Percentiles rank a stretch among this genome's conserved stretches.
Conservation (phyloP, 257 asterid genomes). For the Thymus quinquecostatus region DNA sequence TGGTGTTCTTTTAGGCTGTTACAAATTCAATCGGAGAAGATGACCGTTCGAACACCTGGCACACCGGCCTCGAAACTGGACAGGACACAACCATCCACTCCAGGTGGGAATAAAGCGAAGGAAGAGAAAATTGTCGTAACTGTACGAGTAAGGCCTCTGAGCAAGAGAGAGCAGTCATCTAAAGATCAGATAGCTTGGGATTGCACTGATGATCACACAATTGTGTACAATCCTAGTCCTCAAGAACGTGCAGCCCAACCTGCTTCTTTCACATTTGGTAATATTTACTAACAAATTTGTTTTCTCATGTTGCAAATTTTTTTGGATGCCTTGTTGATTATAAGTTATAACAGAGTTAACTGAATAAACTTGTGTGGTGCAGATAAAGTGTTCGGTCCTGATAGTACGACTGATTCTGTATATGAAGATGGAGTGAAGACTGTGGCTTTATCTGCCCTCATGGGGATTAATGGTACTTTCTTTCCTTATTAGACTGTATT, state of each 20-base stretch:
- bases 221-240: constrained; percentile 57
- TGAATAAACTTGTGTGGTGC: constrained; percentile 25
- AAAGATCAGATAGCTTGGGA: constrained; percentile 94
- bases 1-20: constrained; percentile 14
- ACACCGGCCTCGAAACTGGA: constrained; percentile 81
- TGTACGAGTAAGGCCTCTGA: constrained; percentile 84
- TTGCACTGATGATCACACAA: constrained; percentile 76
- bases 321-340: constrained; percentile 9
- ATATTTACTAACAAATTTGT: constrained; percentile 12
- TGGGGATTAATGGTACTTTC: constrained; percentile 85
- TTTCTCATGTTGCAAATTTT: not conserved
- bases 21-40: constrained; percentile 31
- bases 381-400: constrained; percentile 93
- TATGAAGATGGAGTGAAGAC: constrained; percentile 92
- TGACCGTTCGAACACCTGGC: constrained; percentile 76
- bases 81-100: constrained; percentile 71
- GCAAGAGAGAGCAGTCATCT: constrained; percentile 75
- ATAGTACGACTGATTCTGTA: constrained; percentile 66
- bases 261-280: constrained; percentile 76
- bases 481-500: not conserved
- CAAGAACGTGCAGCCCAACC: constrained; percentile 67
- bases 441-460: constrained; percentile 91
- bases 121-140: constrained; percentile 96
- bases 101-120: constrained; percentile 43
- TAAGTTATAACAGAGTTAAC: not conserved